Evolutionary conservation across 192 early-diverging fungal genomes (phyloP), one percentile per base, ranked within the genome.

Genomic region (Entomortierella beljakovae): DNA sequence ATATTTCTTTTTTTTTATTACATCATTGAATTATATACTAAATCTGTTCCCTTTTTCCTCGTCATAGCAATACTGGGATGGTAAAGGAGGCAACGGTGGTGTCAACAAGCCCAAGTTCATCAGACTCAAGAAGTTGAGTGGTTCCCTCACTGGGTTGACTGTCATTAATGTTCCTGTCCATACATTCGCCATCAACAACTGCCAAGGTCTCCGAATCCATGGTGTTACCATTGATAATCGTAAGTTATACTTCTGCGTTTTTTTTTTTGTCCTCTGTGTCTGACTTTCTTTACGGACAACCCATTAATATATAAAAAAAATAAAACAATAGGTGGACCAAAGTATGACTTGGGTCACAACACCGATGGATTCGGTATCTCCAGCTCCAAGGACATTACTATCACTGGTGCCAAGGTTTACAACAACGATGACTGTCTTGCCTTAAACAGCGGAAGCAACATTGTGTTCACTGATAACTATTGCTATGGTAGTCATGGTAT

Each of bases 351-450:
- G 38, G 74, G 70, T 25, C 68, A 86, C 66, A 86, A 86, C 28
- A 86, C 84, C 1, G 84, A 86, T 26, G 84, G 64, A 10, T 80
- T 84, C 31, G 84, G 79, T 56, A 51, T 81, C 28, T 46, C 35
- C 6, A 62, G 49, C 51, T 73, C 81, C 33, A 68, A 48, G 13
- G 64, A 52, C 16, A 59, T 87, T 26, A 71, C 62, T 34, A 82
- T 87, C 53, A 50, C 25, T 2, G 60, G 71, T 37, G 60, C 74
- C 5, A 70, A 70, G 22, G 58, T 87, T 22, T 60, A 62, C 50
- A 87, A 88, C 57, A 80, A 77, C 59, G 86, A 87, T 53, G 86
- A 87, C 35, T 87, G 86, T 49, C 51, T 85, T 69, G 86, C 86
- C 43, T 46, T 87, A 5, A 87, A 87, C 59, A 69, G 63, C 26